Conservation (phyloP, 2,329 filamentous ascomycete genomes). For the Polychaeton citri region DNA sequence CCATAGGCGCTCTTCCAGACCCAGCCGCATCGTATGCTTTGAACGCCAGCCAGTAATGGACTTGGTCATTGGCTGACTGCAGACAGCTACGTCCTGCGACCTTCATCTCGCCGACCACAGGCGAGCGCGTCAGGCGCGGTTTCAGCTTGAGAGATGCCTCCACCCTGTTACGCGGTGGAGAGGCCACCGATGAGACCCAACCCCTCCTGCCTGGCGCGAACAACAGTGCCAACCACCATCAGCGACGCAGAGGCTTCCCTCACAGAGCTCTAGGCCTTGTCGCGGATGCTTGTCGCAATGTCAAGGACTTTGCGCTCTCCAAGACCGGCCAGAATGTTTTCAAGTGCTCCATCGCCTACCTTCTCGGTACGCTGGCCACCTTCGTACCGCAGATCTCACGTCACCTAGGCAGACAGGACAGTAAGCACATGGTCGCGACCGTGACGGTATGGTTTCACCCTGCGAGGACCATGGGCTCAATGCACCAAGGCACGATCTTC, state of each 20-base stretch:
- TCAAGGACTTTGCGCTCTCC: slow-evolving; percentile 47
- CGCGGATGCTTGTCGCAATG: not conserved
- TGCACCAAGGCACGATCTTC: slow-evolving; percentile 72
- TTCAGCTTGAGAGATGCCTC: slow-evolving; percentile 56
- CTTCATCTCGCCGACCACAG: slow-evolving; percentile 74
- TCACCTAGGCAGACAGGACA: slow-evolving; percentile 70
- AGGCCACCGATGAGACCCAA: slow-evolving; percentile 26
- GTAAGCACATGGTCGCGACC: slow-evolving; percentile 87
- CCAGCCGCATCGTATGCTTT: not conserved
- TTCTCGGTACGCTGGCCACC: slow-evolving; percentile 74
- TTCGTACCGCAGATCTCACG: slow-evolving; percentile 62
- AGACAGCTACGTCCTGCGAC: slow-evolving; percentile 66
- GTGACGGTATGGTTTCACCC: slow-evolving; percentile 94
- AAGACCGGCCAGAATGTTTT: slow-evolving; percentile 66
- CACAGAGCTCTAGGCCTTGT: not conserved
- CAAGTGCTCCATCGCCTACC: slow-evolving; percentile 83
- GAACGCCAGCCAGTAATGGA: too few relatives aligned
- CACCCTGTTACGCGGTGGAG: slow-evolving; percentile 22
- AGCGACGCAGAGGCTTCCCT: not conserved
- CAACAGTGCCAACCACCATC: slow-evolving; percentile 9
- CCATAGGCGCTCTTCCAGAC: not conserved
- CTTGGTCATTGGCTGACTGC: slow-evolving; percentile 1
- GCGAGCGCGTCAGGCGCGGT: slow-evolving; percentile 66
- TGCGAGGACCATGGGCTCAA: slow-evolving; percentile 71
- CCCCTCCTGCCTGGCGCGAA: slow-evolving; percentile 12